phyloP scores from a whole-genome alignment of 2,329 filamentous ascomycete species.

The Ophiostoma sp. region DNA sequence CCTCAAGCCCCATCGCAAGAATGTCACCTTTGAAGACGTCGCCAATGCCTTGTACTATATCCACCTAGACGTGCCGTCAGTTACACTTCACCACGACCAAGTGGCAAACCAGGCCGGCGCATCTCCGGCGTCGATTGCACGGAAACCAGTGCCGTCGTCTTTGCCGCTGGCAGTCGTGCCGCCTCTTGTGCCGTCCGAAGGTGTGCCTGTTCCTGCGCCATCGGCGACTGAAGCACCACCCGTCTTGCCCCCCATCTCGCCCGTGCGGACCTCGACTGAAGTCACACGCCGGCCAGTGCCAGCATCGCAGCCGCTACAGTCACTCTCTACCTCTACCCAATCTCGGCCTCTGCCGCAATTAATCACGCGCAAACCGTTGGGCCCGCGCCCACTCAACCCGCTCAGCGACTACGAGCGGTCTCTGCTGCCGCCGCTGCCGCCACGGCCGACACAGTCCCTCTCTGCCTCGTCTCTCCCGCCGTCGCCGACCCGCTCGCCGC shows the following conservation, averaged over 20 bases:
- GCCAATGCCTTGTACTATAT: slow-evolving; percentile 86
- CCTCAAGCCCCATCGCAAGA: slow-evolving; percentile 80
- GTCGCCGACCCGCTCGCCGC: slow-evolving; percentile 28
- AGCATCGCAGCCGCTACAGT: not conserved
- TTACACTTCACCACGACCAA: slow-evolving; percentile 41
- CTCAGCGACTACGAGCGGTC: not conserved
- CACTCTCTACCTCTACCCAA: not conserved
- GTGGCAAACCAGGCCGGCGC: not conserved
- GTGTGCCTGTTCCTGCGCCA: not conserved
- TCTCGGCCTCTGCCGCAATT: slow-evolving; percentile 3
- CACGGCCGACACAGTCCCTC: not conserved
- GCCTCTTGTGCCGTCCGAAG: not conserved
- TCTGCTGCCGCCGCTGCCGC: not conserved
- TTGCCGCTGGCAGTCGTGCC: not conserved
- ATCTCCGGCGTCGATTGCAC: slow-evolving; percentile 35
- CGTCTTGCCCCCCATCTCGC: not conserved
- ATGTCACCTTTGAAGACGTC: slow-evolving; percentile 82
- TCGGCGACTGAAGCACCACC: not conserved
- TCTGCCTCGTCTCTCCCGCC: not conserved
- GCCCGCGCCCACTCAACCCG: not conserved
- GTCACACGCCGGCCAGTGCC: not conserved
- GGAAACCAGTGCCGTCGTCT: slow-evolving; percentile 46
- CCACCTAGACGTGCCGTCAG: slow-evolving; percentile 65
- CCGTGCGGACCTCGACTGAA: not conserved
- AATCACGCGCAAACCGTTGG: slow-evolving; percentile 20